Percentiles rank a stretch among this genome's conserved stretches.
These are phyloP conservation scores for Nemania abortiva DNA, from an alignment of 2,329 filamentous ascomycete species.

Conservation along the genomic window DNA sequence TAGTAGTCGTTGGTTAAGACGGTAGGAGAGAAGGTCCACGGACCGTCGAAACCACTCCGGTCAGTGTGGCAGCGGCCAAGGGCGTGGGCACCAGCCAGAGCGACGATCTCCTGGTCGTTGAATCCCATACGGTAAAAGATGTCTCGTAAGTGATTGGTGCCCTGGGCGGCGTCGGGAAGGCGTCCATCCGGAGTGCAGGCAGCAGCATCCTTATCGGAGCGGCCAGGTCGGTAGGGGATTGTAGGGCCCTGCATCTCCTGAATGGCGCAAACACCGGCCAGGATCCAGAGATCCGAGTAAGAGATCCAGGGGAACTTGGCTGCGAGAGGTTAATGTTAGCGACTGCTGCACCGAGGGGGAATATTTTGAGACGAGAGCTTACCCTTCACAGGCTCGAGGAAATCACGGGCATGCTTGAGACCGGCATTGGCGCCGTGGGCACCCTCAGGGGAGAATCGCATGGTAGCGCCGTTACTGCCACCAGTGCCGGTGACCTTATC, in stretches of 20 bases:
- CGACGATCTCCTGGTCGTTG: slow-evolving; percentile 96
- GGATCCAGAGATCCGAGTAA: slow-evolving; percentile 97
- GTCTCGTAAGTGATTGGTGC: slow-evolving; percentile 82
- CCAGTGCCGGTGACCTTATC: slow-evolving; percentile 90
- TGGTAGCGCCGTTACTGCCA: slow-evolving; percentile 95
- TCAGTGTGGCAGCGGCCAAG: slow-evolving; percentile 91
- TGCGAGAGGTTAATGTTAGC: slow-evolving; percentile 46
- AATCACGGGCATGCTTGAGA: slow-evolving; percentile 86
- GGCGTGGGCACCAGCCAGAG: slow-evolving; percentile 85
- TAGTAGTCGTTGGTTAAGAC: slow-evolving; percentile 96
- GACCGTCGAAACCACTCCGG: slow-evolving; percentile 87
- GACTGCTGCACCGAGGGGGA: background rate
- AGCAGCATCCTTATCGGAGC: slow-evolving; percentile 79
- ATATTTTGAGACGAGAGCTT: slow-evolving; percentile 49
- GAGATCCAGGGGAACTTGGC: slow-evolving; percentile 93
- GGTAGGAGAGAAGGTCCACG: slow-evolving; percentile 93
- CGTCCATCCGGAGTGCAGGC: slow-evolving; percentile 96
- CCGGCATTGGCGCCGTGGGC: slow-evolving; percentile 96
- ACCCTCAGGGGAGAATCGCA: slow-evolving; percentile 91
- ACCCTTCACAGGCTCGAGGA: slow-evolving; percentile 92
- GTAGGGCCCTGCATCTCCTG: slow-evolving; percentile 94
- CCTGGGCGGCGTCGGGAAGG: slow-evolving; percentile 82
- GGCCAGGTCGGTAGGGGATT: slow-evolving; percentile 90
- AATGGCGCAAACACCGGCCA: slow-evolving; percentile 84
- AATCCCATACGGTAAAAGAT: slow-evolving; percentile 99